Conservation (phyloP, 2,329 filamentous ascomycete species). For the Exserohilum turcica region DNA sequence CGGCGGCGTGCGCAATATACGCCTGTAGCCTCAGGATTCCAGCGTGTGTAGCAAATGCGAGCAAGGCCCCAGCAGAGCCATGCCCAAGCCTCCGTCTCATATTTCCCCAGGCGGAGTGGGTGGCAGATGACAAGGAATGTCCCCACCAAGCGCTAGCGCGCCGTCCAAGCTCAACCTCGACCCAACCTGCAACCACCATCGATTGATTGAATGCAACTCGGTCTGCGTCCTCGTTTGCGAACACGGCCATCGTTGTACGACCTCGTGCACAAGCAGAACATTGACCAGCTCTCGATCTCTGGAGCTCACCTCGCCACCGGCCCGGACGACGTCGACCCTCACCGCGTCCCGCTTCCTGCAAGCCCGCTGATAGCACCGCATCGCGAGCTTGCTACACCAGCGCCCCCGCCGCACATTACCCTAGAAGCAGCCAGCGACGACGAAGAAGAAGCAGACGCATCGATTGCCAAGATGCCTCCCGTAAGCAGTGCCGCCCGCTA, state of each 20-base stretch:
- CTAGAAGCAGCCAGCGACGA: conserved; percentile 25
- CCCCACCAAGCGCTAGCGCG: conserved; percentile 20
- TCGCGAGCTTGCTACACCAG: conserved; percentile 31
- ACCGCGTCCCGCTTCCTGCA: conserved; percentile 43
- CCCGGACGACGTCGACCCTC: conserved; percentile 37
- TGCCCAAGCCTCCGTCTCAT: not conserved
- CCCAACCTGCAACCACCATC: conserved; percentile 26
- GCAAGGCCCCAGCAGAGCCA: too few species aligned
- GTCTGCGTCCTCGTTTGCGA: conserved; percentile 63
- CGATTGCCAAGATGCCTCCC: conserved; percentile 44
- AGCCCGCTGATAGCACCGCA: conserved; percentile 41
- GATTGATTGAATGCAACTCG: conserved; percentile 59
- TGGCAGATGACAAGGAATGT: conserved; percentile 20
- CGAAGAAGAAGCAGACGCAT: conserved; percentile 13
- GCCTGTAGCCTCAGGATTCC: not conserved
- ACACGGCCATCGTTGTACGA: conserved; percentile 67
- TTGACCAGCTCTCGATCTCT: conserved; percentile 53
- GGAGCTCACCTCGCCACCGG: conserved; percentile 22
- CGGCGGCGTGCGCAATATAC: not conserved
- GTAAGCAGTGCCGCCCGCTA: conserved; percentile 33
- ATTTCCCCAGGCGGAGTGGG: not conserved
- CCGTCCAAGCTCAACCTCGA: conserved; percentile 19
- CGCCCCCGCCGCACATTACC: conserved; percentile 31
- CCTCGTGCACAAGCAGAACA: conserved; percentile 59
- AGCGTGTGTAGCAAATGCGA: not conserved